These are phyloP conservation scores for Saccharata proteae DNA, from an alignment of 2,329 filamentous ascomycete genomes.

Conservation along the genomic window DNA sequence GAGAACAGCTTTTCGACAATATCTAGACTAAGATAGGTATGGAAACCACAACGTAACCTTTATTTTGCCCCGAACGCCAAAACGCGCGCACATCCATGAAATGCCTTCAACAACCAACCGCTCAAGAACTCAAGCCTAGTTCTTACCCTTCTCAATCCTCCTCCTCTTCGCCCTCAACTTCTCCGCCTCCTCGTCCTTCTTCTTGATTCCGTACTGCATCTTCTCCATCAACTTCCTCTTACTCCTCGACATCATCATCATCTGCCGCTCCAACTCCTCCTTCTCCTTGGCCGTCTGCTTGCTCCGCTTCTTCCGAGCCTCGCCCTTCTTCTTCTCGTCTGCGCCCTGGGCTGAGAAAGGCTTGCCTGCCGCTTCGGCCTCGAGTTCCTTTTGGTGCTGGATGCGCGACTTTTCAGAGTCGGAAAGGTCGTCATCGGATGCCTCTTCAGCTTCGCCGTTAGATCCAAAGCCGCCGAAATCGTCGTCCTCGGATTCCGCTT, in stretches of 20 bases:
- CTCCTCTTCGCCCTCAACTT: constrained; percentile 80
- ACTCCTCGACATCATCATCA: constrained; percentile 97
- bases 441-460: constrained; percentile 38
- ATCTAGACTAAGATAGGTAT: too few relatives aligned
- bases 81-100: too few relatives aligned
- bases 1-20: too few relatives aligned
- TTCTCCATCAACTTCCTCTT: constrained; percentile 96
- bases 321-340: constrained; percentile 49
- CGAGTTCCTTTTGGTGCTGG: constrained; percentile 77
- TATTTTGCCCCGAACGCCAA: too few relatives aligned
- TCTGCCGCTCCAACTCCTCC: constrained; percentile 82
- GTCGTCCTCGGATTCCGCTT: constrained; percentile 33
- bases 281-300: constrained; percentile 52
- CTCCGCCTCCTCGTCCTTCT: constrained; percentile 82
- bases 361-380: constrained; percentile 73
- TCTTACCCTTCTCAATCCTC: constrained; percentile 57
- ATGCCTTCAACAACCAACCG: too few relatives aligned
- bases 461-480: constrained; percentile 25
- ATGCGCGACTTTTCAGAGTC: constrained; percentile 50
- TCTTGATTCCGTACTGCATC: constrained; percentile 91
- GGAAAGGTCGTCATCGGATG: constrained; percentile 32
- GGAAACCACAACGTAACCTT: too few relatives aligned
- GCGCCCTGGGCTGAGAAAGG: constrained; percentile 28
- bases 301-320: constrained; percentile 54
- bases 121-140: neutral